These are phyloP conservation scores for Penicillium waksmanii DNA, from an alignment of 495 filamentous ascomycete species.

Conservation along the genomic window DNA sequence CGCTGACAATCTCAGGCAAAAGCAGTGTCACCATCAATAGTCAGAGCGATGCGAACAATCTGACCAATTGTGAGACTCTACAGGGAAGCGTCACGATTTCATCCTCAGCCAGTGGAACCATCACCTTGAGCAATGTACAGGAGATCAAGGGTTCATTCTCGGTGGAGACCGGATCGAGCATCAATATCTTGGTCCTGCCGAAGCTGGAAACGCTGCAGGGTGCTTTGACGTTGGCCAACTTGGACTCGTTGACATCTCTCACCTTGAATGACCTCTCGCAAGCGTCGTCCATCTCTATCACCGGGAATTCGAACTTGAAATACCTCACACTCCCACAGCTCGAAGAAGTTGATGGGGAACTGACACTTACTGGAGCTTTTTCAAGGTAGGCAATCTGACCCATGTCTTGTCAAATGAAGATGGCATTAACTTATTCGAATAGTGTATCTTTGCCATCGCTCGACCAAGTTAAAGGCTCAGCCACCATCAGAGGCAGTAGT, in stretches of 20 bases:
- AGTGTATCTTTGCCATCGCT: slow-evolving; percentile 35
- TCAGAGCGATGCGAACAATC: slow-evolving; percentile 34
- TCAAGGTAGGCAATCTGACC: slow-evolving; percentile 16
- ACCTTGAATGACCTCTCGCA: slow-evolving; percentile 20
- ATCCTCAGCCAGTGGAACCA: slow-evolving; percentile 27
- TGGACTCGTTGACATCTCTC: slow-evolving; percentile 24
- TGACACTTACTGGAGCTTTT: slow-evolving; percentile 33
- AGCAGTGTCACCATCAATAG: slow-evolving; percentile 29
- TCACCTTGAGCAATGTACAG: slow-evolving; percentile 30
- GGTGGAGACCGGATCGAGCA: slow-evolving; percentile 19
- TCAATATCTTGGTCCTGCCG: slow-evolving; percentile 24
- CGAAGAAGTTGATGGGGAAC: slow-evolving; percentile 30
- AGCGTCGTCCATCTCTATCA: slow-evolving; percentile 26
- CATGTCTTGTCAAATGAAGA: neutral
- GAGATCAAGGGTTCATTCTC: slow-evolving; percentile 32
- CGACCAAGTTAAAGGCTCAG: slow-evolving; percentile 29
- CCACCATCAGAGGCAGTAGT: slow-evolving; percentile 24
- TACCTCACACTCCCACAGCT: slow-evolving; percentile 27
- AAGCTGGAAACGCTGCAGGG: slow-evolving; percentile 32
- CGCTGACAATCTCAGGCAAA: slow-evolving; percentile 23
- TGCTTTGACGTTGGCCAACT: slow-evolving; percentile 25
- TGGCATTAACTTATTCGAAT: neutral
- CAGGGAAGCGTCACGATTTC: slow-evolving; percentile 32
- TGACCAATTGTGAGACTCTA: slow-evolving; percentile 31
- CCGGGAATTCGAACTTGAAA: slow-evolving; percentile 27